Percentiles rank a stretch among this genome's conserved stretches.
Conservation (phyloP, 805 yeast genomes). For the Cyberlindnera americana region DNA sequence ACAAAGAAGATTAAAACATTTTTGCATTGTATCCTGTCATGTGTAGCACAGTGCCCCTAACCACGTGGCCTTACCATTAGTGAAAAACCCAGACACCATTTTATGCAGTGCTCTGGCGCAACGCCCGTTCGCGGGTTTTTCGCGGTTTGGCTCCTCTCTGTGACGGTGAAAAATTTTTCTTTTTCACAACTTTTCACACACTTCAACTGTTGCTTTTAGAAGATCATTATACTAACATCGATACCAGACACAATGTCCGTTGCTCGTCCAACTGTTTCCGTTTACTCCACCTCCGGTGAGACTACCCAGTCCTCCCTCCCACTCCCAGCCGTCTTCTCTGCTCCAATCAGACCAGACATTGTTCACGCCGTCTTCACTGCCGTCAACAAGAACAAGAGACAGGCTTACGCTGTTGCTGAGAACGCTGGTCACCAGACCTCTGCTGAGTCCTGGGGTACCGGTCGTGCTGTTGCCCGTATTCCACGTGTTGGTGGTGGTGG, state of each 20-base stretch:
- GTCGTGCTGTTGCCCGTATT: slow-evolving; percentile 99
- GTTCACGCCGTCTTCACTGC: slow-evolving; percentile 98
- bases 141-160: not conserved
- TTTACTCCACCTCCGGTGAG: slow-evolving; percentile 84
- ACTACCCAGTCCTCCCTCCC: slow-evolving; percentile 80
- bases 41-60: not conserved
- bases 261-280: slow-evolving; percentile 93
- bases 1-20: not conserved
- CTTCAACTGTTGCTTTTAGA: not conserved
- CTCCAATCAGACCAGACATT: slow-evolving; percentile 99
- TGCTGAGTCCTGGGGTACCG: slow-evolving; percentile 99
- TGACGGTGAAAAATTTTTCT: slow-evolving; percentile 13
- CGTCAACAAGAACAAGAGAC: slow-evolving; percentile 99
- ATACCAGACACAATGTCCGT: slow-evolving; percentile 29
- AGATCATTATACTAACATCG: slow-evolving; percentile 13
- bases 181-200: not conserved
- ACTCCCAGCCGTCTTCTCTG: slow-evolving; percentile 98
- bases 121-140: too few species aligned
- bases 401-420: slow-evolving; percentile 99
- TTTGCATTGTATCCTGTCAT: too few species aligned
- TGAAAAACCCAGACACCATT: slow-evolving; percentile 10
- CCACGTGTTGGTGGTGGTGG: slow-evolving; percentile 99
- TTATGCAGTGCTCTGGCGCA: too few species aligned
- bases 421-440: slow-evolving; percentile 99
- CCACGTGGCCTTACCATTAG: slow-evolving; percentile 3